These are phyloP conservation scores for Talaromyces liani DNA, from an alignment of 495 filamentous ascomycete genomes.

Conservation along the genomic window DNA sequence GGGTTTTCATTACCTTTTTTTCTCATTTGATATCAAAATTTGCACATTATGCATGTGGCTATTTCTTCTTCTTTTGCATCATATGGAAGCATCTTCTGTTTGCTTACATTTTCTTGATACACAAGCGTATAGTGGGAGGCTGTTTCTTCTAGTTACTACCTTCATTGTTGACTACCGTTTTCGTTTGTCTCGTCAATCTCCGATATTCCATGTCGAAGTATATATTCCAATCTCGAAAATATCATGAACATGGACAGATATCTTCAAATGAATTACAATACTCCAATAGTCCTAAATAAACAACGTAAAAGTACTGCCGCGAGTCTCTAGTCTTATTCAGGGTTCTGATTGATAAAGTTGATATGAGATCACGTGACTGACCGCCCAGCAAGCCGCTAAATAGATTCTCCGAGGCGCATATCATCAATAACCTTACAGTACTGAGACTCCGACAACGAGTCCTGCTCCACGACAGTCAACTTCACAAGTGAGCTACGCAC, in stretches of 20 bases:
- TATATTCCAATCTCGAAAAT: neutral
- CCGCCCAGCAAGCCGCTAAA: neutral
- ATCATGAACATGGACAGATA: neutral
- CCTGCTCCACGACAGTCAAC: neutral
- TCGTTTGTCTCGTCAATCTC: neutral
- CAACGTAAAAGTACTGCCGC: neutral
- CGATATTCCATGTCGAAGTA: neutral
- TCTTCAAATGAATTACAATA: neutral
- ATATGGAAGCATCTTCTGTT: neutral
- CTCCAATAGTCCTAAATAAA: neutral
- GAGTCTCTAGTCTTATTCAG: neutral
- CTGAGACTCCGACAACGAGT: neutral
- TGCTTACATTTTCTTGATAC: neutral
- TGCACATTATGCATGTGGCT: conserved; percentile 10
- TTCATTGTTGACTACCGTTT: neutral
- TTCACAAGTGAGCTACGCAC: neutral
- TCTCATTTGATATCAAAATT: conserved; percentile 11
- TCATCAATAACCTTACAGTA: neutral
- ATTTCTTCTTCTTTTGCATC: conserved; percentile 13
- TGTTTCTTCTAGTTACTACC: neutral
- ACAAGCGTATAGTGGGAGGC: conserved; percentile 7
- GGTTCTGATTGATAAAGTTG: neutral
- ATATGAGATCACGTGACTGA: neutral
- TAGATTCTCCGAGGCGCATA: neutral
- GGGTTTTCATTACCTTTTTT: neutral